Conservation (phyloP, 2,329 filamentous ascomycete genomes). For the Talaromyces sp. region DNA sequence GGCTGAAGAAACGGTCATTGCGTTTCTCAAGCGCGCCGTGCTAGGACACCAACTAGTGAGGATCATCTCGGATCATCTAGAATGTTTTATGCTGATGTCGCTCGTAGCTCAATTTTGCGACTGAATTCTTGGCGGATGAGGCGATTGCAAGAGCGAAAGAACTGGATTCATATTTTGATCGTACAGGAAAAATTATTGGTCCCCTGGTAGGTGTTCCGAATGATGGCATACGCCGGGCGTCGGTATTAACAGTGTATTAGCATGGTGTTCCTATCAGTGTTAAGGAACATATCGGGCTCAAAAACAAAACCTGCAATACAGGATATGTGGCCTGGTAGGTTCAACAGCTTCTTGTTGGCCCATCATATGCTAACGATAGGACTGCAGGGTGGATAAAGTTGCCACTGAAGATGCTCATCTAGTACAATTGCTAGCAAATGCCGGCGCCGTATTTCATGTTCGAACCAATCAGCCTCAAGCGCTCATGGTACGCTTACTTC, state of each 20-base stretch:
- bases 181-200: slow-evolving; percentile 51
- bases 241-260: slow-evolving; percentile 2
- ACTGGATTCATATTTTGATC: slow-evolving; percentile 34
- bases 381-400: slow-evolving; percentile 38
- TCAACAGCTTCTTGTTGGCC: background rate
- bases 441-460: slow-evolving; percentile 48
- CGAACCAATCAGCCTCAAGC: slow-evolving; percentile 49
- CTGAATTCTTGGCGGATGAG: slow-evolving; percentile 41
- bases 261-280: slow-evolving; percentile 61
- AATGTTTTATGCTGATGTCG: background rate
- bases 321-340: slow-evolving; percentile 40
- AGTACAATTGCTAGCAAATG: slow-evolving; percentile 34
- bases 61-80: background rate
- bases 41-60: slow-evolving; percentile 38
- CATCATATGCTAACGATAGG: background rate
- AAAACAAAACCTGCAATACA: slow-evolving; percentile 46
- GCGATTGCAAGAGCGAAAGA: slow-evolving; percentile 37
- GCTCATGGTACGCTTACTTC: slow-evolving; percentile 36
- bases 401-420: slow-evolving; percentile 39
- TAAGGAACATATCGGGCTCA: slow-evolving; percentile 65
- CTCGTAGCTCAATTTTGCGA: slow-evolving; percentile 39
- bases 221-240: no score
- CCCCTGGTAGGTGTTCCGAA: slow-evolving; percentile 37
- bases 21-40: slow-evolving; percentile 38
- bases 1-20: slow-evolving; percentile 36